Evolutionary conservation across 257 asterid genomes (phyloP).

Genomic region (Mitragyna speciosa): DNA sequence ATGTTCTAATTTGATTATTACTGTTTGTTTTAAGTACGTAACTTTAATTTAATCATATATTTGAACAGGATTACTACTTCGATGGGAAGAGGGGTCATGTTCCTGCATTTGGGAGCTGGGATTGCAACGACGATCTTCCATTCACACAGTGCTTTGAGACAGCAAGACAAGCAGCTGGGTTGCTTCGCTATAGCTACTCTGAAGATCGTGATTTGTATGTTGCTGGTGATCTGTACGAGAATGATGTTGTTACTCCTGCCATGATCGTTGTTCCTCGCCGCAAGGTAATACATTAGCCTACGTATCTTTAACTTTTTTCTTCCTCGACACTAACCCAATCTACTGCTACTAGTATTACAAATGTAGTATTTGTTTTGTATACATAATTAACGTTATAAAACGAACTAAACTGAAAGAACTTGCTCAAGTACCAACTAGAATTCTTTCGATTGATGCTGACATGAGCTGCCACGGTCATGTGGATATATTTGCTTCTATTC

Average conservation of each 20-base stretch:
- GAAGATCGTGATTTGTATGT: constrained; percentile 71
- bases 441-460: not conserved
- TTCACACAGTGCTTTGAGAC: constrained; percentile 81
- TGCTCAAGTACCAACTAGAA: not conserved
- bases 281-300: constrained; percentile 32
- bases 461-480: not conserved
- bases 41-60: no score
- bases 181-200: constrained; percentile 52
- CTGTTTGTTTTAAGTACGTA: not conserved
- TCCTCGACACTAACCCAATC: not conserved
- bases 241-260: constrained; percentile 64
- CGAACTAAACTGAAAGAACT: not conserved
- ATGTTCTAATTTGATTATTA: not conserved
- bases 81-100: constrained; percentile 49
- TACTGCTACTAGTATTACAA: no score
- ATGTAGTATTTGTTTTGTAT: not conserved
- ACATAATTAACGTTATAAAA: not conserved
- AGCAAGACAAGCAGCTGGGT: constrained; percentile 51
- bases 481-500: not conserved
- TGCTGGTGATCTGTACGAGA: constrained; percentile 70
- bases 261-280: constrained; percentile 76
- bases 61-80: constrained; percentile 40
- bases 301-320: not conserved
- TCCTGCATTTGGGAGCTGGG: constrained; percentile 93
- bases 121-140: constrained; percentile 48